phyloP scores from a whole-genome alignment of 2,329 filamentous ascomycete genomes.

The Aureobasidium sp. region DNA sequence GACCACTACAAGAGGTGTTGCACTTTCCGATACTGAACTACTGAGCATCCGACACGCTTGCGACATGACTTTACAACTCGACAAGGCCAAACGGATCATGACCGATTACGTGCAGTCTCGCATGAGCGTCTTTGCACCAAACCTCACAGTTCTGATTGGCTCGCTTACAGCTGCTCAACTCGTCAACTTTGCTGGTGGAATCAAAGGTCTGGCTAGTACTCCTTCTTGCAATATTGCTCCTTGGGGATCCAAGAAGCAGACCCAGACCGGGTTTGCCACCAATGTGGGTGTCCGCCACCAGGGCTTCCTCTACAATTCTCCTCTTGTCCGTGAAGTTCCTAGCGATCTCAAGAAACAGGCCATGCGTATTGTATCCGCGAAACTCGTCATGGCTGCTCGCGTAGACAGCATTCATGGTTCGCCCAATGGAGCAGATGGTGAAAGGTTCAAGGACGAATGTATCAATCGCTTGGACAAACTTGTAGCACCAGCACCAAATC shows the following conservation, averaged over 20 bases:
- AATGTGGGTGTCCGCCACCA: constrained; percentile 88
- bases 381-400: constrained; percentile 86
- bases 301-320: constrained; percentile 87
- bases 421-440: constrained; percentile 73
- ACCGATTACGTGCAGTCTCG: constrained; percentile 94
- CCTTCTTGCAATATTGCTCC: constrained; percentile 88
- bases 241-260: constrained; percentile 81
- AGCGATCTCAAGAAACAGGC: constrained; percentile 85
- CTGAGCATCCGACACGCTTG: constrained; percentile 68
- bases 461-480: constrained; percentile 84
- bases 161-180: constrained; percentile 90
- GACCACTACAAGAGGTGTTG: constrained; percentile 74
- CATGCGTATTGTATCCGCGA: constrained; percentile 88
- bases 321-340: constrained; percentile 77
- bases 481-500: constrained; percentile 83
- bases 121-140: constrained; percentile 93
- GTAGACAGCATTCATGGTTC: constrained; percentile 79
- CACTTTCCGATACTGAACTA: constrained; percentile 68
- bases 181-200: constrained; percentile 86
- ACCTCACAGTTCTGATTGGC: constrained; percentile 81
- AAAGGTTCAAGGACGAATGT: constrained; percentile 73
- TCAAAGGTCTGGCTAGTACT: constrained; percentile 82
- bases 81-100: constrained; percentile 76
- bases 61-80: constrained; percentile 78
- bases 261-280: constrained; percentile 75